A percentile compares a stretch with the other conserved stretches of the same genome.
Evolutionary conservation across 2,329 filamentous ascomycete species (phyloP).

Genomic region (Pseudogymnoascus sp.): DNA sequence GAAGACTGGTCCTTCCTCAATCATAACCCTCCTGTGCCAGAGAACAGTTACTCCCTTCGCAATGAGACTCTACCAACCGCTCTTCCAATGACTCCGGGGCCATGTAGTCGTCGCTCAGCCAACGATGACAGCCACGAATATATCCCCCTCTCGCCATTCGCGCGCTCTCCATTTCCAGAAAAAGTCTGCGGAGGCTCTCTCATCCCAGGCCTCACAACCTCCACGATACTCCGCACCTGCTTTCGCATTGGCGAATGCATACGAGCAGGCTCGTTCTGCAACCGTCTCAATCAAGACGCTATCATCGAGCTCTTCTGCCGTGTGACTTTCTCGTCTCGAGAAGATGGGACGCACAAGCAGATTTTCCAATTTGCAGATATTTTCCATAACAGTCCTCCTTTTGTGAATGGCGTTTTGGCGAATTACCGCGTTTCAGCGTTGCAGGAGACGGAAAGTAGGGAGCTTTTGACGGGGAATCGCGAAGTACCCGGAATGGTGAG

Average conservation of each 20-base stretch:
- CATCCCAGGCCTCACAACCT: slow-evolving; percentile 44
- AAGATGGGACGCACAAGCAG: slow-evolving; percentile 44
- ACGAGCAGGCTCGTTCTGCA: slow-evolving; percentile 37
- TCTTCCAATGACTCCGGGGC: not conserved
- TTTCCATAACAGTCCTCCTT: slow-evolving; percentile 50
- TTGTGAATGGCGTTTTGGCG: slow-evolving; percentile 39
- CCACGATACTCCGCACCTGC: slow-evolving; percentile 47
- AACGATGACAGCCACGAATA: slow-evolving; percentile 25
- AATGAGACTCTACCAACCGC: not conserved
- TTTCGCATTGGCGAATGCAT: slow-evolving; percentile 58
- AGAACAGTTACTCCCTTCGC: not conserved
- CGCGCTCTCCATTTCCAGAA: slow-evolving; percentile 43
- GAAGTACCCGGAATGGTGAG: slow-evolving; percentile 34
- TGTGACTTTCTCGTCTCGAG: slow-evolving; percentile 50
- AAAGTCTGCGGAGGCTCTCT: slow-evolving; percentile 44
- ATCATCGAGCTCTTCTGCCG: slow-evolving; percentile 60
- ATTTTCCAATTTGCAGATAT: slow-evolving; percentile 58
- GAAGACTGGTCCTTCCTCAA: slow-evolving; percentile 24
- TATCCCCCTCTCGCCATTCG: slow-evolving; percentile 36
- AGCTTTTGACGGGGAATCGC: slow-evolving; percentile 30
- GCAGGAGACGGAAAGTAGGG: slow-evolving; percentile 39
- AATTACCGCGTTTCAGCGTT: slow-evolving; percentile 39
- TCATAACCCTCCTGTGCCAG: not conserved
- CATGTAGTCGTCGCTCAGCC: not conserved
- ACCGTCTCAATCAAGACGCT: slow-evolving; percentile 40